Base-by-base conservation (phyloP, 164 flowering plant genomes). In the Tetrastigma voinierianum region DNA sequence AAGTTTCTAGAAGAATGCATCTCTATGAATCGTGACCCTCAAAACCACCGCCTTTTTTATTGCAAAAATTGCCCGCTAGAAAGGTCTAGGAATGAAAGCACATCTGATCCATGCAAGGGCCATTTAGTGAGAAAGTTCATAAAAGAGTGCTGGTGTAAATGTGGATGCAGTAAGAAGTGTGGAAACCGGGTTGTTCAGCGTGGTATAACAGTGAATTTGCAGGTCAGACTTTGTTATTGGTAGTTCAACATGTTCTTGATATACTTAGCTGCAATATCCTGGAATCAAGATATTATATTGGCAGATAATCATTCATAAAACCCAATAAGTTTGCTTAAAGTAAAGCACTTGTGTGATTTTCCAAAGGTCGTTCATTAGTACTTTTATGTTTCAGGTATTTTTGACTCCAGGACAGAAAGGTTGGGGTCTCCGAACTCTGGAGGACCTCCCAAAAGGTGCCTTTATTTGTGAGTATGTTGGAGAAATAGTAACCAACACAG, bases 381-480 rank as follows among this genome's bases (percentile, higher is more conserved):
- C 40, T 32, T 32, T 32, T 32, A 32, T 32, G 5, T 32, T 32
- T 32, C 40, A 68, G 71, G 66, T 68, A 24, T 68, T 61, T 19
- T 2, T 15, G 13, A 19, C 72, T 9, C 53, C 44, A 16, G 61
- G 46, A 44, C 55, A 54, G 32, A 68, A 68, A 46, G 72, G 72
- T 1, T 68, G 66, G 72, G 72, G 72, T 10, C 23, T 68, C 16
- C 43, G 72, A 51, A 19, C 72, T 1, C 44, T 61, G 58, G 15
- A 68, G 48, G 52, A 21, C 10, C 45, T 68, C 47, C 46, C 57
- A 15, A 62, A 61, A 62, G 72, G 66, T 2, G 45, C 72, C 14
- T 68, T 68, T 52, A 53, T 68, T 15, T 68, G 72, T 46, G 72
- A 68, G 52, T 68, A 68, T 53, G 72, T 61, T 6, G 72, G 72